Evolutionary conservation across 2,329 filamentous ascomycete species (phyloP).

Genomic region (Gaeumannomyces sp.): DNA sequence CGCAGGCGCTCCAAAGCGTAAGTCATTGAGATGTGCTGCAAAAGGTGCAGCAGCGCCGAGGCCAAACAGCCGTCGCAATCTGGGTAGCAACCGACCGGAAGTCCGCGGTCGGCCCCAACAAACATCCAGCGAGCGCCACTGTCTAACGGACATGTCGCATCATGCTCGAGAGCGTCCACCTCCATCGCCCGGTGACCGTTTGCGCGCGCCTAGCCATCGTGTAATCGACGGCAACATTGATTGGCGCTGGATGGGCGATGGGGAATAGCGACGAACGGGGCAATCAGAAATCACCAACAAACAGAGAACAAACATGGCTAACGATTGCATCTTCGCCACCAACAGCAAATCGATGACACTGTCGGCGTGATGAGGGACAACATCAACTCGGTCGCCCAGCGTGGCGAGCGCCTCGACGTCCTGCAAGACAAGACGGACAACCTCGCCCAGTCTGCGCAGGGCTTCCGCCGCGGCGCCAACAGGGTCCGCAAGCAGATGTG

Average conservation of each 20-base stretch:
- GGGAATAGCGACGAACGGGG: background rate
- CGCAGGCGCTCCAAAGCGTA: constrained; percentile 76
- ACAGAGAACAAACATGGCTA: background rate
- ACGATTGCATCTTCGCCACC: background rate
- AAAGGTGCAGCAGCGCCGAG: too few relatives aligned
- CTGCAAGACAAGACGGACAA: constrained; percentile 95
- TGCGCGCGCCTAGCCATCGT: background rate
- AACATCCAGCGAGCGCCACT: background rate
- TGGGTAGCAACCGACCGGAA: background rate
- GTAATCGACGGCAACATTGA: background rate
- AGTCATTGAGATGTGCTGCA: constrained; percentile 32
- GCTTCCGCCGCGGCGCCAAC: constrained; percentile 94
- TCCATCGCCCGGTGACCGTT: too few relatives aligned
- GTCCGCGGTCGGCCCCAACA: background rate
- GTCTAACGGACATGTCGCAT: background rate
- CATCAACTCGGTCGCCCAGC: constrained; percentile 92
- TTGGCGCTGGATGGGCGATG: background rate
- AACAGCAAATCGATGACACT: constrained; percentile 93
- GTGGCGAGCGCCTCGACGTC: constrained; percentile 80
- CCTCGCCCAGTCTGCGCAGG: constrained; percentile 84
- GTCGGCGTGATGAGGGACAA: constrained; percentile 95
- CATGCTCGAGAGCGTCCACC: background rate
- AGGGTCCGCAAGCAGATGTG: constrained; percentile 97
- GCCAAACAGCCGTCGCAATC: too few relatives aligned
- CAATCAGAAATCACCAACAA: too few relatives aligned